Conservation (phyloP, 148 eudicot genomes). For the Beta vulgaris region DNA sequence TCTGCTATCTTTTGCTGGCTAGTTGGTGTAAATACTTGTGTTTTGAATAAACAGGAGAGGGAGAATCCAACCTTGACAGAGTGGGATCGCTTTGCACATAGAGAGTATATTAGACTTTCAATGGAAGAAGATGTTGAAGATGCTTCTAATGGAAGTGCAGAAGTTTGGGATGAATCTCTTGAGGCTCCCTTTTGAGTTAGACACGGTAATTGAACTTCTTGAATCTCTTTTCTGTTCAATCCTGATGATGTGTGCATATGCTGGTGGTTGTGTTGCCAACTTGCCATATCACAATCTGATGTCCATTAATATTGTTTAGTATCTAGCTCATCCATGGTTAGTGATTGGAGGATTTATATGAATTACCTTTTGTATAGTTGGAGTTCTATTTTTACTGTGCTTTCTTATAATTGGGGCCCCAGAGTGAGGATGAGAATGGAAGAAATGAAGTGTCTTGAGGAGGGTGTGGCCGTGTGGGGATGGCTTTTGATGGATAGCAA, state of each 20-base stretch:
- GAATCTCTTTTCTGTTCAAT: not conserved
- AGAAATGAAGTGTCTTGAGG: not conserved
- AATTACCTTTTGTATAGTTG: not conserved
- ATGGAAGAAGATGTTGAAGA: slow-evolving; percentile 99
- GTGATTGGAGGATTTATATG: not conserved
- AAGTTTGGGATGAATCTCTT: slow-evolving; percentile 97
- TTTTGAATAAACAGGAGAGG: slow-evolving; percentile 68
- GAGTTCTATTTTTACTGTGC: not conserved
- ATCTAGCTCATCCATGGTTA: not conserved
- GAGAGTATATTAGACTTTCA: slow-evolving; percentile 94
- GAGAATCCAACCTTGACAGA: slow-evolving; percentile 94
- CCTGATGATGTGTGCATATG: not conserved
- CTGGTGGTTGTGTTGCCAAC: not conserved
- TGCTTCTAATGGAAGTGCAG: slow-evolving; percentile 96
- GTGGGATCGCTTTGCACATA: slow-evolving; percentile 98
- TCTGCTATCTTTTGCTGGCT: not conserved
- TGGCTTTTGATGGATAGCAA: not conserved
- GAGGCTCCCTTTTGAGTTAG: slow-evolving; percentile 89
- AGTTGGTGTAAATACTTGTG: not conserved
- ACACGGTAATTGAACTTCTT: slow-evolving; percentile 18
- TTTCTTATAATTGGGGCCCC: not conserved
- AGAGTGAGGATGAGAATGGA: not conserved
- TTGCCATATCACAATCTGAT: not conserved
- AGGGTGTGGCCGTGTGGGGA: not conserved
- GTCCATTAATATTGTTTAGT: too few relatives aligned